These are phyloP conservation scores for Phytophthora tubulina DNA, from an alignment of 352 stramenopile species.

Conservation along the genomic window DNA sequence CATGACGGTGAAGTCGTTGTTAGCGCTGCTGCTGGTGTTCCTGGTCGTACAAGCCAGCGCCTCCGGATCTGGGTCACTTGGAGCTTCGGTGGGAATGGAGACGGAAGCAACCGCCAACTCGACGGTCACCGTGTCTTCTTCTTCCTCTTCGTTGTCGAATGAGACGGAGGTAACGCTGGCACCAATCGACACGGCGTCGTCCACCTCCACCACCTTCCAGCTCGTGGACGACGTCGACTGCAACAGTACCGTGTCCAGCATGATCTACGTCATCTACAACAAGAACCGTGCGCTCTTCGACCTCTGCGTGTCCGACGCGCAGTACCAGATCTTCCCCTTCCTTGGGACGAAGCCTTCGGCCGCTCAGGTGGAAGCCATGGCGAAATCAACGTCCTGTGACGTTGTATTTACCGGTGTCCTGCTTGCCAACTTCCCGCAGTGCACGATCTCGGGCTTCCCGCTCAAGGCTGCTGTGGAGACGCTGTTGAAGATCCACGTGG, in stretches of 20 bases:
- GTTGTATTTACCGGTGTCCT: constrained; percentile 61
- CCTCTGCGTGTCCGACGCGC: constrained; percentile 50
- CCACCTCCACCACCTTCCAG: constrained; percentile 60
- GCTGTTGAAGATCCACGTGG: constrained; percentile 65
- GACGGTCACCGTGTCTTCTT: constrained; percentile 1
- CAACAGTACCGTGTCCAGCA: constrained; percentile 52
- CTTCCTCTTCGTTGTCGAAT: constrained; percentile 13
- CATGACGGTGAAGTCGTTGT: constrained; percentile 18
- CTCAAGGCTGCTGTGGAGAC: constrained; percentile 66
- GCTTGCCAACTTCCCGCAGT: constrained; percentile 53
- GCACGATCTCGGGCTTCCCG: constrained; percentile 58
- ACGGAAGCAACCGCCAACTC: constrained; percentile 10
- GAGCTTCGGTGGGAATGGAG: constrained; percentile 8
- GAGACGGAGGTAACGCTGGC: constrained; percentile 25
- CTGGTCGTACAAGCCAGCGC: constrained; percentile 10
- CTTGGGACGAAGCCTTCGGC: constrained; percentile 55
- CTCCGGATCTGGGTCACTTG: constrained; percentile 31
- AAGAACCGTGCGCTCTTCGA: constrained; percentile 68
- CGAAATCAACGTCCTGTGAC: constrained; percentile 49
- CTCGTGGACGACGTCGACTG: constrained; percentile 54
- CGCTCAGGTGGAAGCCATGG: constrained; percentile 47
- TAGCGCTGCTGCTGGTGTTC: constrained; percentile 31
- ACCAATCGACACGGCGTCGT: constrained; percentile 47
- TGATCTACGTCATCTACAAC: constrained; percentile 58
- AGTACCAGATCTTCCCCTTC: constrained; percentile 75